phyloP scores from a whole-genome alignment of 768 basidiomycete species.

The Boletellus ananas region DNA sequence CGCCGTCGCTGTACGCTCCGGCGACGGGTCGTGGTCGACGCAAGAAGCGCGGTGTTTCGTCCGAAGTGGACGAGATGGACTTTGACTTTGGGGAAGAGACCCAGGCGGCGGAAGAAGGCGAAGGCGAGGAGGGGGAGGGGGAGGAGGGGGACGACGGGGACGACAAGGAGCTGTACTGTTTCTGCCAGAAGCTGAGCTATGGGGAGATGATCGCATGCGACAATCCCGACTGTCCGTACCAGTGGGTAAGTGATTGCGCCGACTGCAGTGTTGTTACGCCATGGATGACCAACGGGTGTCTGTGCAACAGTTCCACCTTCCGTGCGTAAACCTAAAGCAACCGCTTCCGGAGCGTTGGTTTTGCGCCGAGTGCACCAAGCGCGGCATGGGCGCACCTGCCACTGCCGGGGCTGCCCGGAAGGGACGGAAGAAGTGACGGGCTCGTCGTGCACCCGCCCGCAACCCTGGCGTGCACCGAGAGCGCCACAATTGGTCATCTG shows the following conservation, averaged over 20 bases:
- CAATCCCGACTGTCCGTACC: constrained; percentile 50
- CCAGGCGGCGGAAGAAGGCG: constrained; percentile 28
- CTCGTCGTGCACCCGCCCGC: not conserved
- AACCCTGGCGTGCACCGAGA: not conserved
- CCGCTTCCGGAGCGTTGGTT: constrained; percentile 58
- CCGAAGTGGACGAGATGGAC: constrained; percentile 34
- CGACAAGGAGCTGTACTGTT: constrained; percentile 59
- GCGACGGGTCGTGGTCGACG: constrained; percentile 30
- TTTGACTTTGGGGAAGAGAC: constrained; percentile 33
- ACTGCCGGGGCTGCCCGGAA: constrained; percentile 31
- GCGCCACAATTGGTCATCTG: not conserved
- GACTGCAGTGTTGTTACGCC: not conserved
- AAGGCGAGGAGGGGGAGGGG: constrained; percentile 36
- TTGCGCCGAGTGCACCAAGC: constrained; percentile 50
- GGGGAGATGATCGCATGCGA: constrained; percentile 71
- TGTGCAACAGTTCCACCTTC: constrained; percentile 52
- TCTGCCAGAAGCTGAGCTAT: constrained; percentile 59
- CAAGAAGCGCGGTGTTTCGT: constrained; percentile 35
- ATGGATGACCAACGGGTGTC: constrained; percentile 9
- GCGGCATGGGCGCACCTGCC: constrained; percentile 32
- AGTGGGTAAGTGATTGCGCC: constrained; percentile 51
- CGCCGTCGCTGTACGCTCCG: constrained; percentile 28
- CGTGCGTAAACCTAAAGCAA: constrained; percentile 54
- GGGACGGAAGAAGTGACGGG: constrained; percentile 37
- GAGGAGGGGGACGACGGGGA: constrained; percentile 50